These are phyloP conservation scores for Parachaetomium inaequale DNA, from an alignment of 495 filamentous ascomycete species.

Conservation along the genomic window DNA sequence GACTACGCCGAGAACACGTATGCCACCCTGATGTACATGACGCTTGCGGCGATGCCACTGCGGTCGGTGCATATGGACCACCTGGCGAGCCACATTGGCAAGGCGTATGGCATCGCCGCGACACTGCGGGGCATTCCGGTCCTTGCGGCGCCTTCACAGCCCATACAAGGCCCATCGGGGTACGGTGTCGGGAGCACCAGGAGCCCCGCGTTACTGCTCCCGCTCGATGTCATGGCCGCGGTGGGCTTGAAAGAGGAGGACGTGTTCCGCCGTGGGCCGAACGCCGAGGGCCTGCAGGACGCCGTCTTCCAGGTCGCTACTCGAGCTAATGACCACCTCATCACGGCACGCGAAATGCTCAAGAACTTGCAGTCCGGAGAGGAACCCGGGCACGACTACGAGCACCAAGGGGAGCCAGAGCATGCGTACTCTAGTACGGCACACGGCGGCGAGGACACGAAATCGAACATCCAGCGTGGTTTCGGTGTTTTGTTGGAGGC, in stretches of 20 bases:
- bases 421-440: constrained; percentile 55
- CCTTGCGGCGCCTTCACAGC: constrained; percentile 71
- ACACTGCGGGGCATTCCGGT: constrained; percentile 79
- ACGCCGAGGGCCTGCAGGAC: constrained; percentile 75
- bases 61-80: constrained; percentile 84
- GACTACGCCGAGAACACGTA: constrained; percentile 92
- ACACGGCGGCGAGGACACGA: constrained; percentile 31
- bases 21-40: constrained; percentile 86
- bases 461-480: constrained; percentile 55
- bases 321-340: constrained; percentile 88
- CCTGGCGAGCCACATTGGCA: constrained; percentile 89
- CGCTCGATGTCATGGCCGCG: constrained; percentile 86
- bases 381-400: constrained; percentile 77
- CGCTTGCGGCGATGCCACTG: constrained; percentile 70
- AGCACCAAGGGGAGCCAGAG: constrained; percentile 75
- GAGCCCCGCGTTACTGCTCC: constrained; percentile 57
- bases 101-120: constrained; percentile 82
- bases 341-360: constrained; percentile 90
- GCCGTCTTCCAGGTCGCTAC: constrained; percentile 91
- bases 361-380: constrained; percentile 67
- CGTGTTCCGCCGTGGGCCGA: constrained; percentile 71
- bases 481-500: constrained; percentile 80
- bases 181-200: constrained; percentile 35
- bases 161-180: constrained; percentile 41
- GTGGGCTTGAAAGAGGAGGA: constrained; percentile 79